Evolutionary conservation across 768 basidiomycete genomes (phyloP).

Genomic region (Lactarius trivialis): DNA sequence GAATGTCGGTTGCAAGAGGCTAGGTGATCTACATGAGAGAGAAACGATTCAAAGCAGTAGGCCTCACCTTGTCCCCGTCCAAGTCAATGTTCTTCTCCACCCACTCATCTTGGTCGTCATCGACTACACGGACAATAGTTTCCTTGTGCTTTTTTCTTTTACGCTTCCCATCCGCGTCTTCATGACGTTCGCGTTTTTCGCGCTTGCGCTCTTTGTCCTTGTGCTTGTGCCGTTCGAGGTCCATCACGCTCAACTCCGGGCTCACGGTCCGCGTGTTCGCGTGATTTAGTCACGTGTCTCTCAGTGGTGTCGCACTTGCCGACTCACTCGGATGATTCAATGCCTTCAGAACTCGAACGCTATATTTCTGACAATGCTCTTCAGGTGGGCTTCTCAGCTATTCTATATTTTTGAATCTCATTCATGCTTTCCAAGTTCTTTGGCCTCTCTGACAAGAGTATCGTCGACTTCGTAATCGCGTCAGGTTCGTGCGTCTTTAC

Average conservation of each 20-base stretch:
- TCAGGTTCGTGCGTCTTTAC: conserved; percentile 47
- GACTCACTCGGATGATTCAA: conserved; percentile 24
- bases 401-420: conserved; percentile 8
- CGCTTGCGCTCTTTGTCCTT: conserved; percentile 38
- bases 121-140: conserved; percentile 44
- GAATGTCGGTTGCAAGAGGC: conserved; percentile 68
- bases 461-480: conserved; percentile 82
- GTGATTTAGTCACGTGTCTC: not conserved
- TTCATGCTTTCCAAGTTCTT: conserved; percentile 52
- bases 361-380: conserved; percentile 78
- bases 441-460: conserved; percentile 75
- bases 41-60: conserved; percentile 4
- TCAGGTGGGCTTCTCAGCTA: conserved; percentile 40
- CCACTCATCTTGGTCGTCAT: conserved; percentile 84
- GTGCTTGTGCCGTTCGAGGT: conserved; percentile 30
- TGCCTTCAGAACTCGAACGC: conserved; percentile 59
- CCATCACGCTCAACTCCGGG: not conserved
- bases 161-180: conserved; percentile 35
- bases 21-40: conserved; percentile 25
- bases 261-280: not conserved
- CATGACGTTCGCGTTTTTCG: conserved; percentile 48
- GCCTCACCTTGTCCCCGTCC: conserved; percentile 60
- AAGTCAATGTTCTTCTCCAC: conserved; percentile 80
- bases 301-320: not conserved
- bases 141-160: conserved; percentile 33